Percentiles rank a stretch among this genome's conserved stretches.
Evolutionary conservation across 1,284 basidiomycete genomes (phyloP).

Genomic region (Apiotrichum akiyoshidainum): DNA sequence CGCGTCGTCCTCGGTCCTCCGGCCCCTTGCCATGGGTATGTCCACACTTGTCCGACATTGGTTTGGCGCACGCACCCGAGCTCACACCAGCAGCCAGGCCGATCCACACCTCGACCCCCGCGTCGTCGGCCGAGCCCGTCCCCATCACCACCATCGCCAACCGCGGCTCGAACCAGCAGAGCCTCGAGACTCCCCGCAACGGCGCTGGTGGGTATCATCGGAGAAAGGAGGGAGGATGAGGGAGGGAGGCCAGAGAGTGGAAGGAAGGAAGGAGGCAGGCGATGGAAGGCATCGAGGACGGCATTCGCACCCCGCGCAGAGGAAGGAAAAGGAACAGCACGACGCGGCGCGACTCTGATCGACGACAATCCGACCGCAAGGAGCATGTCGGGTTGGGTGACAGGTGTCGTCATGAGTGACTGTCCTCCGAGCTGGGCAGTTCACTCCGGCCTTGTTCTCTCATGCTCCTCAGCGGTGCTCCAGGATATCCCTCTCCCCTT

Average conservation of each 20-base stretch:
- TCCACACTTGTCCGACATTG: not conserved
- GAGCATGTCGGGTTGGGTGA: not conserved
- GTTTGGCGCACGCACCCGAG: not conserved
- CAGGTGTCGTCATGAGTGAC: not conserved
- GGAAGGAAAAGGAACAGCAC: too few species aligned
- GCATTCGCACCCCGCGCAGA: too few species aligned
- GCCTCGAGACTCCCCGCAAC: constrained; percentile 83
- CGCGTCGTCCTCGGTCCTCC: constrained; percentile 36
- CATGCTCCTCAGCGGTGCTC: too few species aligned
- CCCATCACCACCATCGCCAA: constrained; percentile 58
- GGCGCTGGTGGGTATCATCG: constrained; percentile 66
- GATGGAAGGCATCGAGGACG: not conserved
- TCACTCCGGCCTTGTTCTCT: too few species aligned
- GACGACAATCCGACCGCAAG: too few species aligned
- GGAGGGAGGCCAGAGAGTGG: not conserved
- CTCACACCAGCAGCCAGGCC: constrained; percentile 28
- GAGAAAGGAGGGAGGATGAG: too few species aligned
- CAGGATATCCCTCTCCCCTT: too few species aligned
- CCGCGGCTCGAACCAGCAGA: constrained; percentile 74
- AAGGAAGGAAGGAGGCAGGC: not conserved
- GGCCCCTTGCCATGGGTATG: constrained; percentile 30
- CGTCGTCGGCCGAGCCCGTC: constrained; percentile 40
- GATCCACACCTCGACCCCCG: constrained; percentile 33
- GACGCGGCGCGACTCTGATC: too few species aligned
- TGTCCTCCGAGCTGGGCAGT: too few species aligned